Evolutionary conservation across 2,329 filamentous ascomycete genomes (phyloP).

Genomic region (Orbilia javanica): DNA sequence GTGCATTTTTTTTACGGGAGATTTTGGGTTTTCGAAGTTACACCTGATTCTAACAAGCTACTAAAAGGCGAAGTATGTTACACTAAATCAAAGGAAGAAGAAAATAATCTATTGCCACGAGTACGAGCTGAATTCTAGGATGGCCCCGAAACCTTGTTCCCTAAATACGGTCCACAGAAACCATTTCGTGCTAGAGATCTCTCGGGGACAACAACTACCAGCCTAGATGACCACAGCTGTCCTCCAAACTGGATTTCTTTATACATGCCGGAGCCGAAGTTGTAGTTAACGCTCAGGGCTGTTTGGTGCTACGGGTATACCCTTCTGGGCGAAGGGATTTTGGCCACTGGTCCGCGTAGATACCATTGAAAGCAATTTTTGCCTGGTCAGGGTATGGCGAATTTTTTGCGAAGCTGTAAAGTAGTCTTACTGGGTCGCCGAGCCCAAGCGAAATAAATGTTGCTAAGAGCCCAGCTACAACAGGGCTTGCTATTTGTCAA

Average conservation of each 20-base stretch:
- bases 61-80: background rate
- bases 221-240: background rate
- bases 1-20: background rate
- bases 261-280: background rate
- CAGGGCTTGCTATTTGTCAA: background rate
- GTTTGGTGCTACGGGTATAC: background rate
- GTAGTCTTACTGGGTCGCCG: background rate
- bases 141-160: background rate
- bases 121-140: constrained; percentile 3
- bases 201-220: no score
- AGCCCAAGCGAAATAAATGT: background rate
- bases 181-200: no score
- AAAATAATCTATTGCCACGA: background rate
- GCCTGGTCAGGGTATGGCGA: background rate
- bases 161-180: background rate
- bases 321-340: background rate
- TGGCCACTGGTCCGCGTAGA: constrained; percentile 4
- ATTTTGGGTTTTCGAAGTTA: background rate
- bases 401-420: background rate
- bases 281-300: background rate
- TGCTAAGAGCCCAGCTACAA: constrained; percentile 9
- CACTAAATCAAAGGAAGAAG: background rate
- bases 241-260: background rate
- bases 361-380: constrained; percentile 2
- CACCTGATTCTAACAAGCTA: background rate